Evolutionary conservation across 805 yeast species (phyloP).

Genomic region (Saccharomycopsis microspora): DNA sequence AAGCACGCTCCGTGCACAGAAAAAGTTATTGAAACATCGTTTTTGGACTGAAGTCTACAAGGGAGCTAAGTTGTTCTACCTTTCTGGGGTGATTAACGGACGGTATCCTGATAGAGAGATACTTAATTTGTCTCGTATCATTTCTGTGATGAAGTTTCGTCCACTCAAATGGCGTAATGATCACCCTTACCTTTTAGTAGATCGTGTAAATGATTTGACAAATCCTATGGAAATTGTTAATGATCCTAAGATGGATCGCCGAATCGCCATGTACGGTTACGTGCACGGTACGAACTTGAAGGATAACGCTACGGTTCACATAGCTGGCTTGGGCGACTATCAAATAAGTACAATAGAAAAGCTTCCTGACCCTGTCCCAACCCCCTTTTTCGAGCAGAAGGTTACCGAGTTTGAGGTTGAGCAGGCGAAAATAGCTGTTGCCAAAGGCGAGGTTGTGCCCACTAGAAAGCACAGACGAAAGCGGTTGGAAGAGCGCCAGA

Average conservation of each 20-base stretch:
- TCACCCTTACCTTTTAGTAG: constrained; percentile 89
- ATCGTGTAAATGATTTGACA: constrained; percentile 86
- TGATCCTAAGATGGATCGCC: constrained; percentile 78
- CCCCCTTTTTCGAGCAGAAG: constrained; percentile 83
- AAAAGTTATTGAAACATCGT: constrained; percentile 83
- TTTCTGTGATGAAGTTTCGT: constrained; percentile 94
- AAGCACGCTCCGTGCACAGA: constrained; percentile 80
- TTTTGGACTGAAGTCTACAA: constrained; percentile 99
- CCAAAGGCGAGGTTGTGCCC: constrained; percentile 42
- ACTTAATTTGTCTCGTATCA: constrained; percentile 80
- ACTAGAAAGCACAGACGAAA: constrained; percentile 58
- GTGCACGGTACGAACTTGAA: constrained; percentile 83
- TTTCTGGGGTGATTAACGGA: constrained; percentile 93
- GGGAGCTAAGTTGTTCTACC: constrained; percentile 91
- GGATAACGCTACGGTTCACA: constrained; percentile 66
- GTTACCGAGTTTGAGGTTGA: constrained; percentile 75
- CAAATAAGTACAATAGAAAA: constrained; percentile 69
- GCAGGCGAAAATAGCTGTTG: constrained; percentile 52
- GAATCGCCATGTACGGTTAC: constrained; percentile 86
- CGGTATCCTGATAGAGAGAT: constrained; percentile 97
- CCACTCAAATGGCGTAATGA: constrained; percentile 99
- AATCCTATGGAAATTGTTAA: constrained; percentile 67
- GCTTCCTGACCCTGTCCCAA: constrained; percentile 97
- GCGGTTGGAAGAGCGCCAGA: constrained; percentile 87
- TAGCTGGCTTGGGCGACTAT: constrained; percentile 93